Base-by-base conservation (phyloP, 345 rosid genomes). In the Mangifera indica region DNA sequence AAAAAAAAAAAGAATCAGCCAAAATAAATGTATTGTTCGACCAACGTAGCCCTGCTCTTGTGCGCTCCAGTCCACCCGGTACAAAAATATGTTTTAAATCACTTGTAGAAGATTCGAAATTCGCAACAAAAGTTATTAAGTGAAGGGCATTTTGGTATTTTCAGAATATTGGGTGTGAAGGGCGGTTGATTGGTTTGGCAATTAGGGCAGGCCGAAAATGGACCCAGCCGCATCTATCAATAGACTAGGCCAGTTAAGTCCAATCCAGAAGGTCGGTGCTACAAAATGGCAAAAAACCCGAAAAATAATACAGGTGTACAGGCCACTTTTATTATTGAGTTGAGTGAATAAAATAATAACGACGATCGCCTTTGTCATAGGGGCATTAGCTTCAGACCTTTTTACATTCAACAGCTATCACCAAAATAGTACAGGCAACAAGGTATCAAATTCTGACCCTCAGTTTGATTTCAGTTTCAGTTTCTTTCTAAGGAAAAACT, bases 151-250 rank as follows among this genome's bases (percentile, higher is more conserved):
- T 7, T 7, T 24, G 40, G 24, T 12, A 13, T 9, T 9, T 56
- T 17, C 64, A 12, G 17, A 9, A 37, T 15, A 53, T 73, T 78
- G 37, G 74, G 81, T 63, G 29, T 78, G 77, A 77, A 78, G 74
- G 81, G 81, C 60, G 67, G 62, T 63, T 63, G 48, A 40, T 14
- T 67, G 26, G 49, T 32, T 56, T 60, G 64, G 6, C 17, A 64
- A 55, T 34, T 53, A 9, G 60, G 29, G 60, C 65, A n/a, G 15
- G 21, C 17, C 15, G 11, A 54, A 40, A 11, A 0, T 7, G 10
- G 32, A 60, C 10, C 3, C 4, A 12, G 67, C 34, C 53, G 53
- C 32, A 63, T 20, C 7, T 9, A 15, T 11, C 0, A 8, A 13
- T 7, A 17, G 22, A 9, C 24, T 10, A 20, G 53, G 11, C 22